Conservation (phyloP, 495 filamentous ascomycete genomes). For the Aeminium ludgeri region DNA sequence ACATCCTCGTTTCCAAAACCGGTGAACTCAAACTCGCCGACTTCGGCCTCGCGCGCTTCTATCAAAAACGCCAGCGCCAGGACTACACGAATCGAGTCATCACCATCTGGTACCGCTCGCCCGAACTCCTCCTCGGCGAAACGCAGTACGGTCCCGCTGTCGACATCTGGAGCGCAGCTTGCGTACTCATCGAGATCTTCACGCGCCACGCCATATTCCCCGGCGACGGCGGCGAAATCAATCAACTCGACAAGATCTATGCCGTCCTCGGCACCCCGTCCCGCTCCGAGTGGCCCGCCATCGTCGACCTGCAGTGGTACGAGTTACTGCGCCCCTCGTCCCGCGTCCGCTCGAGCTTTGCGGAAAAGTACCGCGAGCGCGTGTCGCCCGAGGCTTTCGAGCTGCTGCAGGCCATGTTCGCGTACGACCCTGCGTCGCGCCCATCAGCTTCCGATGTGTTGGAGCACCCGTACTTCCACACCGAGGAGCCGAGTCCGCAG, state of each 20-base stretch:
- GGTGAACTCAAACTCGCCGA: conserved; percentile 87
- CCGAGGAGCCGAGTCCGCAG: conserved; percentile 60
- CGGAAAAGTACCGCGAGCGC: conserved; percentile 56
- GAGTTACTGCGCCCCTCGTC: conserved; percentile 67
- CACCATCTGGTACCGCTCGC: conserved; percentile 93
- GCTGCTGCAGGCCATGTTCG: conserved; percentile 63
- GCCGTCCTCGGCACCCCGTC: conserved; percentile 82
- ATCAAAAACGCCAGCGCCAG: conserved; percentile 76
- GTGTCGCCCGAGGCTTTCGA: conserved; percentile 62
- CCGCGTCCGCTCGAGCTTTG: conserved; percentile 60
- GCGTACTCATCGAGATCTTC: conserved; percentile 94
- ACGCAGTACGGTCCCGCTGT: conserved; percentile 89
- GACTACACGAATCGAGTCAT: conserved; percentile 99
- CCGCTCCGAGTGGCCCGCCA: conserved; percentile 63
- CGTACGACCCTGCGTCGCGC: conserved; percentile 70
- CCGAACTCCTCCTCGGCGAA: conserved; percentile 84
- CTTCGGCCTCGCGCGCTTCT: conserved; percentile 95
- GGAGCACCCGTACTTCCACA: conserved; percentile 73
- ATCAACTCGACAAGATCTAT: conserved; percentile 91
- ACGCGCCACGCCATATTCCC: conserved; percentile 89
- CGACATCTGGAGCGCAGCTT: conserved; percentile 95
- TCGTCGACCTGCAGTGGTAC: conserved; percentile 91
- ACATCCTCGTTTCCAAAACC: conserved; percentile 79
- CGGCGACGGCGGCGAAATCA: conserved; percentile 85
- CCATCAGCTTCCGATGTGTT: conserved; percentile 76